phyloP scores from a whole-genome alignment of 2,329 filamentous ascomycete species.

The Fusarium abutilonis region DNA sequence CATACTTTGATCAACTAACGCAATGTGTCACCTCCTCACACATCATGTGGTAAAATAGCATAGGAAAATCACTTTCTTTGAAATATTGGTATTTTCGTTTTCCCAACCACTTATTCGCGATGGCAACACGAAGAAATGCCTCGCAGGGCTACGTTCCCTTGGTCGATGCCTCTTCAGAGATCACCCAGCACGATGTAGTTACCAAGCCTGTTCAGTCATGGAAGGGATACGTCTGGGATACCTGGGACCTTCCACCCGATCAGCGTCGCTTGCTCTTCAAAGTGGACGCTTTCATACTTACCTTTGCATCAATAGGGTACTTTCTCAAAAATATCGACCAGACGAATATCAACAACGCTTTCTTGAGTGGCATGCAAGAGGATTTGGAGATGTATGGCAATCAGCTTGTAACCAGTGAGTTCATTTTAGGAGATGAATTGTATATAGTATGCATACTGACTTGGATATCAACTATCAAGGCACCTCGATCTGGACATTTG shows the following conservation, averaged over 20 bases:
- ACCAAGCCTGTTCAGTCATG: constrained; percentile 37
- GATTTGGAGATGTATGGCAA: constrained; percentile 36
- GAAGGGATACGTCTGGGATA: constrained; percentile 53
- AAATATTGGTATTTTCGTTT: no score
- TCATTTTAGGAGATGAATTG: no score
- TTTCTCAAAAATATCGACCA: constrained; percentile 53
- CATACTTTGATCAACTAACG: background rate
- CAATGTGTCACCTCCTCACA: no score
- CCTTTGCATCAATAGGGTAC: constrained; percentile 49
- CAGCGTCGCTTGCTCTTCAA: constrained; percentile 50
- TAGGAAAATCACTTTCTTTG: no score
- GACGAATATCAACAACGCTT: constrained; percentile 54
- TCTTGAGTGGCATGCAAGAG: constrained; percentile 39
- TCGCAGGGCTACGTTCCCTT: no score
- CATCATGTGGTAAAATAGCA: no score
- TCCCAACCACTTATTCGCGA: no score
- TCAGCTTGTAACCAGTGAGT: constrained; percentile 37
- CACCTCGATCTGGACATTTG: constrained; percentile 33
- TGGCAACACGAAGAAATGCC: no score
- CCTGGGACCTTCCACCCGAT: constrained; percentile 48
- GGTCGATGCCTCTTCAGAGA: no score
- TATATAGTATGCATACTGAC: no score
- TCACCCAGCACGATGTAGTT: no score
- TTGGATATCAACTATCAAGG: constrained; percentile 3
- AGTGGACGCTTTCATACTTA: constrained; percentile 49